Evolutionary conservation across 2,329 filamentous ascomycete species (phyloP), one percentile per base, ranked within the genome.

Genomic region (Beauveria asiatica): DNA sequence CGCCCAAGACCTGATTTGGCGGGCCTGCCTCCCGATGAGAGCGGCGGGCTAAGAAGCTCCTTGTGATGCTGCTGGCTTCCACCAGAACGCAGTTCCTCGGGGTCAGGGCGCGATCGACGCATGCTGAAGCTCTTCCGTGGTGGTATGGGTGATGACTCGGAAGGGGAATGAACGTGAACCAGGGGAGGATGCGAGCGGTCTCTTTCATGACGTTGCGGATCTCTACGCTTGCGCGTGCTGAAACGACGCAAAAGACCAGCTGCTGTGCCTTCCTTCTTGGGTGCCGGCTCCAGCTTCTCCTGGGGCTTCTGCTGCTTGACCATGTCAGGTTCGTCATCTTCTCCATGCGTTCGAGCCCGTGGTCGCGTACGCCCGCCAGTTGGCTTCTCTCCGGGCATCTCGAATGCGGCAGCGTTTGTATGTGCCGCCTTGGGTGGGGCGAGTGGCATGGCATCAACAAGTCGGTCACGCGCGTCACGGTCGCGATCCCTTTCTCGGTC

Each of bases 61-160:
- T 87, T 84, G 65, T 92, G 88, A 62, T 92, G 88, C 39, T 86
- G 83, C 67, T 91, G 85, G 67, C 74, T 86, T 73, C 77, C 87
- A 65, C 74, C 87, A 62, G 75, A 84, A 63, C 74, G 82, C 62
- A 78, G 67, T 17, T 82, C 80, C 10, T 83, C 81, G 17, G 75
- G 75, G 19, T 84, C 81, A 51, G 82, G 79, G 39, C 83, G 76
- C 30, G 78, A 76, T 25, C 80, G 79, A 45, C 81, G 85, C 64
- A 97, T 89, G 70, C 91, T 96, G 72, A 97, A 96, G 71, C 92
- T 96, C 74, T 95, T 95, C 57, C 89, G 83, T 2, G 90, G 85
- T 0, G 84, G 80, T 19, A 80, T 77, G 3, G 84, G 80, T 1
- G 72, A 67, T 33, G 78, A 73, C 61, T 93, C 90, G 60, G 83